phyloP scores from a whole-genome alignment of 2,329 filamentous ascomycete species.

The Trichoderma citrinoviride region DNA sequence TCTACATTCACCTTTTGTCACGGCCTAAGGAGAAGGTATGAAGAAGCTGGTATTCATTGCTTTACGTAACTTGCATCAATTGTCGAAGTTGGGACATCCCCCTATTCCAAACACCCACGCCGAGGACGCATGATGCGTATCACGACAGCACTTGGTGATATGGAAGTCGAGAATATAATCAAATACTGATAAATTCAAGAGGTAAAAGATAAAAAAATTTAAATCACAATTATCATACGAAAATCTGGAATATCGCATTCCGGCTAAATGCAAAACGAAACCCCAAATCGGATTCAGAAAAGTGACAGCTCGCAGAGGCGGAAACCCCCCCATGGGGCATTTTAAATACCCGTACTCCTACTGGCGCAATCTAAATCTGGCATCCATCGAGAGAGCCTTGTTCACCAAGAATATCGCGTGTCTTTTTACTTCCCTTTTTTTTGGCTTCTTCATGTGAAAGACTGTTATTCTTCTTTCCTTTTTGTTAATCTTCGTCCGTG shows the following conservation, averaged over 20 bases:
- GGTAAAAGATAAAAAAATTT: neutral
- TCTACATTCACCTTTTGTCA: neutral
- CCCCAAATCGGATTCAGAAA: neutral
- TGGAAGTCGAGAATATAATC: too few relatives aligned
- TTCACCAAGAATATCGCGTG: neutral
- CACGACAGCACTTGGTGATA: neutral
- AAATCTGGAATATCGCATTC: neutral
- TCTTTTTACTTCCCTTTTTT: neutral
- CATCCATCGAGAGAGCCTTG: constrained; percentile 6
- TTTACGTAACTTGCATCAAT: neutral
- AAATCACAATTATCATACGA: neutral
- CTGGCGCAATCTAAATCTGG: constrained; percentile 20
- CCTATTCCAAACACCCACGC: too few relatives aligned
- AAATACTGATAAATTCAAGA: neutral
- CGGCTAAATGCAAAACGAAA: constrained; percentile 14
- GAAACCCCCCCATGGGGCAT: neutral
- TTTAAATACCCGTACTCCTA: neutral
- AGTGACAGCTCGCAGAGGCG: constrained; percentile 1
- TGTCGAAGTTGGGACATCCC: too few relatives aligned
- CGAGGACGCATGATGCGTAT: neutral
- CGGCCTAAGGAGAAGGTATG: neutral
- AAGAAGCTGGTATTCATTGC: neutral
- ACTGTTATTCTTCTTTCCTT: too few relatives aligned
- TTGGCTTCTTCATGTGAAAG: neutral
- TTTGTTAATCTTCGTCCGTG: too few relatives aligned